A percentile compares a stretch with the other conserved stretches of the same genome.
phyloP scores from a whole-genome alignment of 441 rosid species.

The Pelargonium myrrhifolium region DNA sequence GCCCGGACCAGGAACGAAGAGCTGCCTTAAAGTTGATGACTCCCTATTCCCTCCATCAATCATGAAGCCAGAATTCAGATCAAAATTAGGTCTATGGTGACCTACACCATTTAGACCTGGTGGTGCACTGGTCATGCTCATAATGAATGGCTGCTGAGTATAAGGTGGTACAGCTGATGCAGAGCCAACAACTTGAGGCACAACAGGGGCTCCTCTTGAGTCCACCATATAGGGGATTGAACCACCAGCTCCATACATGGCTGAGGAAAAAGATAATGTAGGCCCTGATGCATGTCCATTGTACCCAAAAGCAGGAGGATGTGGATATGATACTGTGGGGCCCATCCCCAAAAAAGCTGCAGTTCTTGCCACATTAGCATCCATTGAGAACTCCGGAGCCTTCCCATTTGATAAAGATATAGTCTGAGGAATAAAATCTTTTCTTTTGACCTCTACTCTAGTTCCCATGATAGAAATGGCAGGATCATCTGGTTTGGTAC shows the following conservation, averaged over 20 bases:
- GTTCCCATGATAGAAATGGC: constrained; percentile 72
- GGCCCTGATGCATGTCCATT: constrained; percentile 47
- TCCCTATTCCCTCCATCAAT: constrained; percentile 59
- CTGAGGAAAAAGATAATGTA: constrained; percentile 41
- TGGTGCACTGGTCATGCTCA: constrained; percentile 51
- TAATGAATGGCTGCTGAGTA: constrained; percentile 55
- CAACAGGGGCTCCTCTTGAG: constrained; percentile 55
- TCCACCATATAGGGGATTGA: constrained; percentile 65
- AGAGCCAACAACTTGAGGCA: constrained; percentile 63
- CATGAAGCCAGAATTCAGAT: constrained; percentile 62
- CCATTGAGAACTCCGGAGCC: constrained; percentile 42
- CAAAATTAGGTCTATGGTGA: constrained; percentile 50
- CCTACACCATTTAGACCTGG: constrained; percentile 42
- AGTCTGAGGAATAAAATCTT: constrained; percentile 39
- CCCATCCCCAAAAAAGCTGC: constrained; percentile 54
- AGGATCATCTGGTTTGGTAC: constrained; percentile 45
- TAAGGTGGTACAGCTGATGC: constrained; percentile 42
- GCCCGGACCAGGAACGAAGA: constrained; percentile 51
- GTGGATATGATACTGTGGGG: constrained; percentile 46
- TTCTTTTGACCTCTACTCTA: constrained; percentile 52
- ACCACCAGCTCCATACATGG: constrained; percentile 55
- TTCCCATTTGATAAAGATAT: constrained; percentile 55
- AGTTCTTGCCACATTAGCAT: constrained; percentile 41
- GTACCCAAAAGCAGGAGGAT: constrained; percentile 55
- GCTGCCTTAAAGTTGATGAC: constrained; percentile 45